phyloP scores from a whole-genome alignment of 176 grass and related monocot species.

The Bolboschoenus planiculmis region DNA sequence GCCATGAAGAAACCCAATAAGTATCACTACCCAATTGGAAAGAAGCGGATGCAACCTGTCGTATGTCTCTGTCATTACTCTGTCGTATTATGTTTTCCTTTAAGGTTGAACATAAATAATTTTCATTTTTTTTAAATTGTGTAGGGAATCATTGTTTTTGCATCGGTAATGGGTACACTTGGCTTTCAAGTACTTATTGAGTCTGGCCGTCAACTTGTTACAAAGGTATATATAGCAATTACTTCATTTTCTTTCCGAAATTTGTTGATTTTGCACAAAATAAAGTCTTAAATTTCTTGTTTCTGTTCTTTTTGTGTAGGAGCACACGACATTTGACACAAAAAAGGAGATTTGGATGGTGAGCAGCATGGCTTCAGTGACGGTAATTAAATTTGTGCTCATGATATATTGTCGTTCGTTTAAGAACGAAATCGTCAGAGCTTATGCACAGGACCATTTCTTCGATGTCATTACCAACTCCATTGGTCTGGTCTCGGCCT shows the following conservation, averaged over 20 bases:
- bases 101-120: not conserved
- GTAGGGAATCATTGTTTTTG: conserved; percentile 90
- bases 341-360: conserved; percentile 79
- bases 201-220: conserved; percentile 72
- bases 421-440: conserved; percentile 80
- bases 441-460: conserved; percentile 90
- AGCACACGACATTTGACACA: conserved; percentile 40
- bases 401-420: conserved; percentile 89
- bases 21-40: conserved; percentile 87
- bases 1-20: conserved; percentile 88
- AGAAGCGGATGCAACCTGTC: conserved; percentile 94
- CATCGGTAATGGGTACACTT: conserved; percentile 84
- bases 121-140: not conserved
- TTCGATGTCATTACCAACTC: conserved; percentile 98
- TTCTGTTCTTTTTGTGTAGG: conserved; percentile 22
- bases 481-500: conserved; percentile 51
- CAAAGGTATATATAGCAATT: conserved; percentile 40
- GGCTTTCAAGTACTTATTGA: conserved; percentile 83
- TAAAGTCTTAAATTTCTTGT: not conserved
- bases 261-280: not conserved
- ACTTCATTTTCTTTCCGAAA: not conserved
- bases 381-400: conserved; percentile 75
- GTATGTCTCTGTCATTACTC: conserved; percentile 30
- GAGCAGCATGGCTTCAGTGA: conserved; percentile 64
- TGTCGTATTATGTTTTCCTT: not conserved